Evolutionary conservation across 192 early-diverging fungal genomes (phyloP).

Genomic region (Backusella macrospora): DNA sequence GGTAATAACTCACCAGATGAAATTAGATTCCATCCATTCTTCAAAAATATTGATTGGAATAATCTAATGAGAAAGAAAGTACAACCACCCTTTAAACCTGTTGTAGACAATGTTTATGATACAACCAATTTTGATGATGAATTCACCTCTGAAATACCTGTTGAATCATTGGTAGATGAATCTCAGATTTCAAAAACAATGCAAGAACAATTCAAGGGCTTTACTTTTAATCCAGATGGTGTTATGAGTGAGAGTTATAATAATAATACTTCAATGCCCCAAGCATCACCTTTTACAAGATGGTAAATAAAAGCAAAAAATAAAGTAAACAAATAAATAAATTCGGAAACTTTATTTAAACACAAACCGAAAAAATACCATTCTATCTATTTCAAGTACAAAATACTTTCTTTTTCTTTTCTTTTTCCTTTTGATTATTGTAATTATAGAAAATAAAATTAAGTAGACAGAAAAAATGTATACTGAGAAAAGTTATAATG

Average conservation of each 20-base stretch:
- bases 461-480: background rate
- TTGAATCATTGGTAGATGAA: constrained; percentile 82
- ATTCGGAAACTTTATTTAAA: constrained; percentile 8
- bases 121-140: constrained; percentile 98
- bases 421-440: background rate
- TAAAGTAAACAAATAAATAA: background rate
- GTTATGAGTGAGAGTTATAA: constrained; percentile 56
- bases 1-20: constrained; percentile 86
- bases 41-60: constrained; percentile 89
- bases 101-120: constrained; percentile 84
- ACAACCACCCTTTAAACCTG: constrained; percentile 90
- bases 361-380: no score
- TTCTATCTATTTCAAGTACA: no score
- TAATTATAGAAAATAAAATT: background rate
- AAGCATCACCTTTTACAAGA: constrained; percentile 14
- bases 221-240: constrained; percentile 83
- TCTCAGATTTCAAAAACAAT: constrained; percentile 84
- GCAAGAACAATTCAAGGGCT: constrained; percentile 94
- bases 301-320: constrained; percentile 7
- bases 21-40: constrained; percentile 94
- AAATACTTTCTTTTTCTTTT: background rate
- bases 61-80: constrained; percentile 88
- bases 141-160: constrained; percentile 89
- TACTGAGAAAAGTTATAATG: background rate
- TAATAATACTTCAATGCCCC: background rate